Evolutionary conservation across 306 rosid species (phyloP), one percentile per base, ranked within the genome.

Genomic region (Abrus precatorius): DNA sequence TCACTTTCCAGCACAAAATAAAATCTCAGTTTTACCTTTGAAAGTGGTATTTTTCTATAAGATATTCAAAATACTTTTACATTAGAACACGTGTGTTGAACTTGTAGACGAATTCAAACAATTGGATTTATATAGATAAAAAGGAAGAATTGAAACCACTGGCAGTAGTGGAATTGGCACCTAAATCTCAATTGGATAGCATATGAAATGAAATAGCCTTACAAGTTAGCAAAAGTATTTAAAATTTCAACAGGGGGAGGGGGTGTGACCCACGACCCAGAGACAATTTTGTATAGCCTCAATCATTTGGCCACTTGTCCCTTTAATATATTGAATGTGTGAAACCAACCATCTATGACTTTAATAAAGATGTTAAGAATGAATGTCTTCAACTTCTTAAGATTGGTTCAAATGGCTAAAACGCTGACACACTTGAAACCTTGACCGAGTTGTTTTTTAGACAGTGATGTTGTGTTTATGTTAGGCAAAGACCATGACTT

Each of bases 401-500:
- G 4, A 74, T 60, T 48, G 78, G 64, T 53, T 70, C 47, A 80
- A 83, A 59, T 72, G 65, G 67, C 48, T 3, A 60, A 75, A 69
- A 48, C 36, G 80, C 55, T 36, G 77, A 70, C 64, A 34, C 66
- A 34, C 57, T 50, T 40, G 53, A 77, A 81, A 67, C 69, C 27
- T 71, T 68, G 87, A 80, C 90, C 44, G 6, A 45, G 82, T 76
- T 47, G 36, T 62, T 32, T 63, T 72, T 47, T 10, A 53, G 86
- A 83, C 45, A 79, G 72, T 72, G 84, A 72, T 77, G 81, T 74
- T 77, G 76, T 61, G 69, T 82, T 77, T 29, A 61, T 71, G 84
- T 77, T 84, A 77, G 87, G 87, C 86, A 75, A 69, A 73, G 85
- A 84, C 83, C 68, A 62, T 56, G 90, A 73, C 84, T 69, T 29